Base-by-base conservation (phyloP, 2,329 filamentous ascomycete species). In the Zymoseptoria pseudotritici region DNA sequence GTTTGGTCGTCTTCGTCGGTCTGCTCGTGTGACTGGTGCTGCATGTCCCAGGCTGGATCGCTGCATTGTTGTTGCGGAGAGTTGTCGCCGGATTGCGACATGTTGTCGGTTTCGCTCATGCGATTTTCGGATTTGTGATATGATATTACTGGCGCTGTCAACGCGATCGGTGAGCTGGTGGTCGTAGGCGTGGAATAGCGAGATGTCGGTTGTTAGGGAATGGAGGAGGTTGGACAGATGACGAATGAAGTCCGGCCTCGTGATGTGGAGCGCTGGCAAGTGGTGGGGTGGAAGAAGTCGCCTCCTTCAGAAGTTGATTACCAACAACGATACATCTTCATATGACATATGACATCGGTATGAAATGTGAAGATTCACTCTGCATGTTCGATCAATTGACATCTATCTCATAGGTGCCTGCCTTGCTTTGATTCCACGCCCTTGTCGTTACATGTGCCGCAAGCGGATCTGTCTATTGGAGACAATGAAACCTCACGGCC, bases 1-100 rank as follows among this genome's bases (percentile, higher is more conserved):
- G 63, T 53, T 24, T 55, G 58, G 8, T 61, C 54, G 54, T 62
- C 57, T 19, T 62, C 56, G 50, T 64, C 61, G 36, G 36, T 46
- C 36, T 46, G 36, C 13, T 17, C 36, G 13, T 46, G 36, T n/a
- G 17, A 46, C 36, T 46, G 55, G 61, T 31, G 42, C 62, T 61
- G 55, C 20, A 26, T 13, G 55, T 53, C 13, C 53, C 50, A 20
- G 42, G 21, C 55, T 49, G 55, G 36, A 26, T 54, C 29, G 24
- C n/a, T 21, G 56, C 26, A 19, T 53, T 21, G 20, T 19, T 42
- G 42, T 29, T 11, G 13, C 26, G 2, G 53, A 19, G 49, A 22
- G 53, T 53, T 49, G 13, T 53, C 52, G 53, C 31, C 53, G 21
- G 59, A 53, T 20, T 61, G 59, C 59, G 59, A 61, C 59, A 61